Conservation (phyloP, 106 monocot genomes). For the Chionographis japonica region DNA sequence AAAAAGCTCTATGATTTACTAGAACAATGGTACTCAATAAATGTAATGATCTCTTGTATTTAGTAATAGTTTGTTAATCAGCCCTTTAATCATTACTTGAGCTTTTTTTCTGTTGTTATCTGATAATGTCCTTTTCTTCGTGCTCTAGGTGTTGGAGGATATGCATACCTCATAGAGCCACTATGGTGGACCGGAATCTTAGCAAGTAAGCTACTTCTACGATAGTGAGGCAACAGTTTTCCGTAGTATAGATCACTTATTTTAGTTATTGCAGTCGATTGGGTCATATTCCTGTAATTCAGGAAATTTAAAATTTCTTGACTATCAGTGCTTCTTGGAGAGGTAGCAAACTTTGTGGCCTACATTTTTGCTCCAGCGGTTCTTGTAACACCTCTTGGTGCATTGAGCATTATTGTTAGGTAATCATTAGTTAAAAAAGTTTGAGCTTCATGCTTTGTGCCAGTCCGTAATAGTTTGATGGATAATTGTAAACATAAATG, state of each 20-base stretch:
- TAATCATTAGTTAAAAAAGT: slow-evolving; percentile 6
- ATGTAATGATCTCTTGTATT: too few relatives aligned
- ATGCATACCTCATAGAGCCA: slow-evolving; percentile 63
- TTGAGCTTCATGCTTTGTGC: background rate
- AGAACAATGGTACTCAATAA: too few relatives aligned
- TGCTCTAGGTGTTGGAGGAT: slow-evolving; percentile 61
- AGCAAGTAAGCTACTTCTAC: slow-evolving; percentile 39
- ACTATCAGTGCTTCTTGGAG: slow-evolving; percentile 63
- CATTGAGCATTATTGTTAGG: slow-evolving; percentile 83
- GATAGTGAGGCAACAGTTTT: background rate
- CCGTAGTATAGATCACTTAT: background rate
- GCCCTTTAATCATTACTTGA: background rate
- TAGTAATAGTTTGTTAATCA: background rate
- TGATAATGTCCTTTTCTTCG: background rate
- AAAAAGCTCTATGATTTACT: too few relatives aligned
- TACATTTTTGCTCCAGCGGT: slow-evolving; percentile 84
- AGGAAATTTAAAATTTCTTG: background rate
- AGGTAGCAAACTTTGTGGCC: slow-evolving; percentile 72
- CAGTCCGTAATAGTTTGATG: background rate
- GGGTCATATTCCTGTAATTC: background rate
- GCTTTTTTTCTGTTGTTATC: background rate
- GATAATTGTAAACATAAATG: background rate
- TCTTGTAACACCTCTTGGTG: slow-evolving; percentile 83
- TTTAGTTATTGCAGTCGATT: background rate
- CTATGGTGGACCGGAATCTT: slow-evolving; percentile 86